Base-by-base conservation (phyloP, 345 rosid genomes). In the Ceriops decandra region DNA sequence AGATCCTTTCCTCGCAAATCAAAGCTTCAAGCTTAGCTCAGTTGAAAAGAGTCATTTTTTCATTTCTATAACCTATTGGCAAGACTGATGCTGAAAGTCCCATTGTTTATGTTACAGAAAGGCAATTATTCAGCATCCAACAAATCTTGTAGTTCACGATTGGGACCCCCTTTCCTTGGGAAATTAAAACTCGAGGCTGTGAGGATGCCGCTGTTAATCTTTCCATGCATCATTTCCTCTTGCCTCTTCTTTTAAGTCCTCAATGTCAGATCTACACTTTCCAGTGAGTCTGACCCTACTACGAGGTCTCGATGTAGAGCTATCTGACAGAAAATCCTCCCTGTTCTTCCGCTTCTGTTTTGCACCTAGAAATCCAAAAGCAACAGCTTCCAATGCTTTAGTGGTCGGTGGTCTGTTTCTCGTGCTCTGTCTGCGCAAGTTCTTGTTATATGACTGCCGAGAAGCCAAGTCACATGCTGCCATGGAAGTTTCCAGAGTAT, bases 331-430 rank as follows among this genome's bases (percentile, higher is more conserved):
- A 49, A 58, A 72, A 56, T 72, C 74, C 63, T 83, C 84, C 3
- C 64, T 42, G 68, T 64, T 68, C 64, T 83, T 83, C 52, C 85
- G 72, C 78, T 87, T 87, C 74, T 69, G 83, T 52, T 72, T 79
- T 16, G 85, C 61, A 78, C 74, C 79, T 60, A 81, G 66, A 72
- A 73, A 80, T 61, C 88, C 89, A 4, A 72, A 81, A 52, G 85
- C 89, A 60, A 85, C 73, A 76, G 92, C 86, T 79, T 87, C 92
- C 70, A 87, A 66, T 17, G 86, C 89, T 70, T 76, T 87, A 33
- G 83, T 61, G 54, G 92, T 85, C 62, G 72, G 68, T 0, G 89
- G 92, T 31, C 88, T 77, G 72, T 63, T 81, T 71, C 89, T 82
- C 47, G 84, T 79, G 71, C 88, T 85, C 52, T 82, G 83, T 70